A percentile compares a stretch with the other conserved stretches of the same genome.
Evolutionary conservation across 1,139 yeast species (phyloP).

Genomic region (Barnettozyma hawaiiensis): DNA sequence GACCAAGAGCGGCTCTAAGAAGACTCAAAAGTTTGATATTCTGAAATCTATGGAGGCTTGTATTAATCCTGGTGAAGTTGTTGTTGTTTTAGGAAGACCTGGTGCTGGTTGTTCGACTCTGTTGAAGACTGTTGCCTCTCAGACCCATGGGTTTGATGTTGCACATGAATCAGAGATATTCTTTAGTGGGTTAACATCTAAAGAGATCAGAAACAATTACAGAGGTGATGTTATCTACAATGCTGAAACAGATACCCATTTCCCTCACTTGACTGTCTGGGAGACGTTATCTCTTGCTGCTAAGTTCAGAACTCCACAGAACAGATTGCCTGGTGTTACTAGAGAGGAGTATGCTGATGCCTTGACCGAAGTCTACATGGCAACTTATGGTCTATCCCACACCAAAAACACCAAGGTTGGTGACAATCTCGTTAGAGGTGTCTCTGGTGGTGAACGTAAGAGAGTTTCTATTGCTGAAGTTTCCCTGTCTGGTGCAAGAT

Average conservation of each 20-base stretch:
- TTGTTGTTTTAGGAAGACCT: slow-evolving; percentile 77
- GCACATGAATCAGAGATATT: slow-evolving; percentile 43
- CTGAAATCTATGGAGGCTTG: slow-evolving; percentile 61
- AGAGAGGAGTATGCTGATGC: slow-evolving; percentile 58
- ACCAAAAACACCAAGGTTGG: slow-evolving; percentile 67
- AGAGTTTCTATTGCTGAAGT: slow-evolving; percentile 78
- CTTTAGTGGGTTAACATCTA: slow-evolving; percentile 45
- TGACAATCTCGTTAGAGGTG: slow-evolving; percentile 65
- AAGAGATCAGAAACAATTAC: slow-evolving; percentile 45
- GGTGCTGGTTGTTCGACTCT: slow-evolving; percentile 84
- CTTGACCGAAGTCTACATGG: slow-evolving; percentile 63
- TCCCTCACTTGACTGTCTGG: slow-evolving; percentile 69
- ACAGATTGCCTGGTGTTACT: slow-evolving; percentile 54
- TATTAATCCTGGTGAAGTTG: slow-evolving; percentile 63
- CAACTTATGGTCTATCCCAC: slow-evolving; percentile 65
- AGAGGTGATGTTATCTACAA: slow-evolving; percentile 70
- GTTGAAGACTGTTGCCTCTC: slow-evolving; percentile 62
- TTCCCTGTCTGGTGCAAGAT: slow-evolving; percentile 52
- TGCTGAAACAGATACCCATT: slow-evolving; percentile 68
- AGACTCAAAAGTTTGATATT: slow-evolving; percentile 43
- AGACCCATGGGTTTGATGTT: slow-evolving; percentile 66
- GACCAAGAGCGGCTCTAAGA: slow-evolving; percentile 25
- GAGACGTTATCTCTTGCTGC: slow-evolving; percentile 67
- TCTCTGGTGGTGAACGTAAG: slow-evolving; percentile 80
- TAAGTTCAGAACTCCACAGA: slow-evolving; percentile 56